A percentile compares a stretch with the other conserved stretches of the same genome.
phyloP scores from a whole-genome alignment of 1,284 basidiomycete genomes.

The Ceratobasidium sp. region DNA sequence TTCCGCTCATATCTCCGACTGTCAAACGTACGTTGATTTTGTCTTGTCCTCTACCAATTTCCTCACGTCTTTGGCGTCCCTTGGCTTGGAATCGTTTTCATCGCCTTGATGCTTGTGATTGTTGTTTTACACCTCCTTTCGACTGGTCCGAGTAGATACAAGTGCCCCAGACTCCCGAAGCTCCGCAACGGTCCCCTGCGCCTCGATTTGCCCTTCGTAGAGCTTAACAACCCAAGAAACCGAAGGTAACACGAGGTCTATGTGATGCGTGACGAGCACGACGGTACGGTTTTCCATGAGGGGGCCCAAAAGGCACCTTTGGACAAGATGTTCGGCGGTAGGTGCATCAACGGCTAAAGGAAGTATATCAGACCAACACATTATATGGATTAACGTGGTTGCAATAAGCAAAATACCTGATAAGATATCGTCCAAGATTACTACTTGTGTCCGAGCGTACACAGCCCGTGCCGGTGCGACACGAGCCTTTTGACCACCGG shows the following conservation, averaged over 20 bases:
- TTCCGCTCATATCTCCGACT: neutral
- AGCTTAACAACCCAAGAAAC: conserved; percentile 57
- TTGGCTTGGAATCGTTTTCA: neutral
- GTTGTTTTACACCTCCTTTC: conserved; percentile 21
- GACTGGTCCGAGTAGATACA: neutral
- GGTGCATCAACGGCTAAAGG: conserved; percentile 66
- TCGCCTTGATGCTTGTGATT: neutral
- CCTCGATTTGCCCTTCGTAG: conserved; percentile 22
- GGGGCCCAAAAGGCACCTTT: conserved; percentile 72
- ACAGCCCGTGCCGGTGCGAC: conserved; percentile 50
- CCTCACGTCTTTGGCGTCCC: conserved; percentile 4
- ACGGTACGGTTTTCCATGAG: conserved; percentile 75
- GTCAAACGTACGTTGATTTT: conserved; percentile 38
- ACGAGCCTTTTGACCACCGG: conserved; percentile 29
- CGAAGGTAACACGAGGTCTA: conserved; percentile 78
- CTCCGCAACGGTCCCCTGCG: conserved; percentile 24
- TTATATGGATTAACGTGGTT: too few species aligned
- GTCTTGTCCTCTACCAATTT: conserved; percentile 46
- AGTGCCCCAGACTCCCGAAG: conserved; percentile 21
- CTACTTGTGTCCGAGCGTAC: conserved; percentile 51
- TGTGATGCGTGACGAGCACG: conserved; percentile 80
- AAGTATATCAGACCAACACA: too few species aligned
- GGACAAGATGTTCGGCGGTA: conserved; percentile 75
- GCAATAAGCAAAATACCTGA: neutral
- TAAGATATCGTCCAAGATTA: conserved; percentile 51